Evolutionary conservation across 179 eudicot species (phyloP).

Genomic region (Pouteria campechiana): DNA sequence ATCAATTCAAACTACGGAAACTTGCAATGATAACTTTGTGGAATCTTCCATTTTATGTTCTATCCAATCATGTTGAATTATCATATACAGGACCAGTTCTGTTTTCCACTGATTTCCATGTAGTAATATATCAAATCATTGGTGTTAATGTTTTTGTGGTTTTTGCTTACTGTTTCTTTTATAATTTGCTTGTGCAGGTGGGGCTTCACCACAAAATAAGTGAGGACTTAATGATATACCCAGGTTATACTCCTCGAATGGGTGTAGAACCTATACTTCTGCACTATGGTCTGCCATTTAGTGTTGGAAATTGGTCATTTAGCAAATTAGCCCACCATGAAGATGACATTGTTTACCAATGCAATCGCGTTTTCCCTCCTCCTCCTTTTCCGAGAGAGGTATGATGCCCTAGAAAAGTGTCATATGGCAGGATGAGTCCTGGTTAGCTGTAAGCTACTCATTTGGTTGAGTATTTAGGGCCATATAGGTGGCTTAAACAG

Average conservation of each 20-base stretch:
- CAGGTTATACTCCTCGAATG: constrained; percentile 68
- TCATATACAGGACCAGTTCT: no score
- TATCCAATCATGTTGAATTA: no score
- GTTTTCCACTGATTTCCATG: no score
- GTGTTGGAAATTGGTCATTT: constrained; percentile 93
- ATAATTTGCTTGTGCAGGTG: constrained; percentile 42
- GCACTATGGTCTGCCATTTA: constrained; percentile 91
- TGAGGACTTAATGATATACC: constrained; percentile 86
- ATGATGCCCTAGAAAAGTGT: background rate
- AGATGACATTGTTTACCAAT: constrained; percentile 72
- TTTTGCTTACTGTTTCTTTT: constrained; percentile 2
- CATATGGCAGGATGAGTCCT: no score
- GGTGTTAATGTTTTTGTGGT: background rate
- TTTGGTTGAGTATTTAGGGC: no score
- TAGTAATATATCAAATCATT: no score
- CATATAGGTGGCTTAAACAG: no score
- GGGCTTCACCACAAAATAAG: constrained; percentile 89
- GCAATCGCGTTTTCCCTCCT: constrained; percentile 84
- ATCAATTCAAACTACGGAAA: no score
- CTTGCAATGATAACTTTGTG: no score
- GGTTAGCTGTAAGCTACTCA: no score
- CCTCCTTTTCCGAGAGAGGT: constrained; percentile 98
- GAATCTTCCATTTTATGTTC: background rate
- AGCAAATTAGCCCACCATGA: constrained; percentile 76
- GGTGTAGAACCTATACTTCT: constrained; percentile 82